These are phyloP conservation scores for Penicillium egyptiacum DNA, from an alignment of 495 filamentous ascomycete species.

Conservation along the genomic window DNA sequence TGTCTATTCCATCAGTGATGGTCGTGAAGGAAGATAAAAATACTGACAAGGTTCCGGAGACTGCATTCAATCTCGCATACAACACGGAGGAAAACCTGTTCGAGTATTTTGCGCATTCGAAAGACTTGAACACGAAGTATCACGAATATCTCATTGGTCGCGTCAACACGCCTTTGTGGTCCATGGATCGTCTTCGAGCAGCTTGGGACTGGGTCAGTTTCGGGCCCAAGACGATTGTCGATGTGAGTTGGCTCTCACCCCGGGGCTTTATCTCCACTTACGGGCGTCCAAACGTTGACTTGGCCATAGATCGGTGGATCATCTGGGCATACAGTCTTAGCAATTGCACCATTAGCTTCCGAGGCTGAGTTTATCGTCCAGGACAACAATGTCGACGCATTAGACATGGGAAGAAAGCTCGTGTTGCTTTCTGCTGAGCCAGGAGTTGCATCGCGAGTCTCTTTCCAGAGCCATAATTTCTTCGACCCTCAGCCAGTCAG, in stretches of 20 bases:
- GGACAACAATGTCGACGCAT: background rate
- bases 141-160: background rate
- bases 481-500: constrained; percentile 44
- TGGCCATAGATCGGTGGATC: background rate
- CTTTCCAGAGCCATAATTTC: constrained; percentile 49
- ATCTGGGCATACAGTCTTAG: background rate
- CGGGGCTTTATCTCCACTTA: background rate
- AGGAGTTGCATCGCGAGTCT: constrained; percentile 26
- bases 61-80: background rate
- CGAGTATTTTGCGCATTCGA: background rate
- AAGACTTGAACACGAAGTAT: background rate
- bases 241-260: no score
- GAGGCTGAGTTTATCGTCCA: background rate
- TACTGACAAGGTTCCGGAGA: background rate
- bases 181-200: background rate
- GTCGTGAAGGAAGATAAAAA: background rate
- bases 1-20: background rate
- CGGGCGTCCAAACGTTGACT: background rate
- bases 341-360: background rate
- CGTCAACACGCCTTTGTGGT: background rate
- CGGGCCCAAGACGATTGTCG: background rate
- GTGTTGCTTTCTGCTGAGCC: background rate
- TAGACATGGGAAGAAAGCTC: background rate
- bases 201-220: background rate
- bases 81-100: background rate